A percentile compares a stretch with the other conserved stretches of the same genome.
Conservation (phyloP, 2,329 filamentous ascomycete genomes). For the Coniella lustricola region DNA sequence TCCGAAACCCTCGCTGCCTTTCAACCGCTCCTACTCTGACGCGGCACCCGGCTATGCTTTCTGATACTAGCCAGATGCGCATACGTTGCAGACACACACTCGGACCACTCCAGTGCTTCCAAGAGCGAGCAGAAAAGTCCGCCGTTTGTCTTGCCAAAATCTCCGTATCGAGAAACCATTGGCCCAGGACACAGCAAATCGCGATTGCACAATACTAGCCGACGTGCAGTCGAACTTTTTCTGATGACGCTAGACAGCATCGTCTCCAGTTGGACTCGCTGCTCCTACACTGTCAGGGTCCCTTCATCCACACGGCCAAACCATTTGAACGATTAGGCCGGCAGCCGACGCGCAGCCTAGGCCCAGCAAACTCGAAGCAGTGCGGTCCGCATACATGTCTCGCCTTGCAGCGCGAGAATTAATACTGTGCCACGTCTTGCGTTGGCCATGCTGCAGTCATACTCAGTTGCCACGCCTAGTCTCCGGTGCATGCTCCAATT, state of each 20-base stretch:
- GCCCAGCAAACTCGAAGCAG: too few relatives aligned
- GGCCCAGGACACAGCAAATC: background rate
- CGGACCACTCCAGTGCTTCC: too few relatives aligned
- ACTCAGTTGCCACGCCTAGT: too few relatives aligned
- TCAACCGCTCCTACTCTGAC: background rate
- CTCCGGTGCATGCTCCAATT: background rate
- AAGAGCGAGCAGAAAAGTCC: too few relatives aligned
- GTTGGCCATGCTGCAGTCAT: too few relatives aligned
- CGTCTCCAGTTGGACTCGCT: background rate
- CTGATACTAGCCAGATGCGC: background rate
- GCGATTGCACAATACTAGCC: background rate
- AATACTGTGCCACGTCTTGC: too few relatives aligned
- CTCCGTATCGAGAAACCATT: background rate
- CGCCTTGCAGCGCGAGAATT: too few relatives aligned
- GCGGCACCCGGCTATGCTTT: background rate
- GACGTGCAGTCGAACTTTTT: background rate
- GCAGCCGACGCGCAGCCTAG: too few relatives aligned
- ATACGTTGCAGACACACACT: too few relatives aligned
- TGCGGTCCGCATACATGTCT: too few relatives aligned
- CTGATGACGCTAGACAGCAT: conserved; percentile 6
- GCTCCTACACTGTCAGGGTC: too few relatives aligned
- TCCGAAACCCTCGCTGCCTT: background rate
- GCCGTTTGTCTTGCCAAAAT: background rate
- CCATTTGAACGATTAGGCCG: background rate
- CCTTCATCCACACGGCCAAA: background rate